Evolutionary conservation across 2,329 filamentous ascomycete genomes (phyloP).

Genomic region (Dactylellina sp.): DNA sequence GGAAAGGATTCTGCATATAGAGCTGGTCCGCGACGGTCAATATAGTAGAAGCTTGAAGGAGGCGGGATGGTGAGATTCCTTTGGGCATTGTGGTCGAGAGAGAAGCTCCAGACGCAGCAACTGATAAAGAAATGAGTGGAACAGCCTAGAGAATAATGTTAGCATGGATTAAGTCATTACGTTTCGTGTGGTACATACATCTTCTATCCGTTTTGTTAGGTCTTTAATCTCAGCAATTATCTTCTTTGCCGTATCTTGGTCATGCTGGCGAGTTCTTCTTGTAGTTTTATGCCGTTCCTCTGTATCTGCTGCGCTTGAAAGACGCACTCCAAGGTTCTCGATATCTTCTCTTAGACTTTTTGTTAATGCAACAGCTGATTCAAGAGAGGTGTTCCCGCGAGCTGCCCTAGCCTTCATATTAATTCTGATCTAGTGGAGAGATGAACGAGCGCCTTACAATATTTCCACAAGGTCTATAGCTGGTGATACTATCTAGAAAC

Average conservation of each 20-base stretch:
- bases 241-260: slow-evolving; percentile 73
- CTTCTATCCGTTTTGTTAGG: slow-evolving; percentile 82
- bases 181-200: slow-evolving; percentile 65
- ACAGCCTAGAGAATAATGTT: slow-evolving; percentile 68
- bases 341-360: slow-evolving; percentile 87
- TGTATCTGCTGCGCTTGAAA: slow-evolving; percentile 75
- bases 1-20: slow-evolving; percentile 74
- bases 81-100: slow-evolving; percentile 82
- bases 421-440: slow-evolving; percentile 1
- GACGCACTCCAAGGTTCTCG: slow-evolving; percentile 78
- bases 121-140: slow-evolving; percentile 89
- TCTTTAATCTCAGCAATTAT: slow-evolving; percentile 81
- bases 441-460: slow-evolving; percentile 69
- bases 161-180: neutral
- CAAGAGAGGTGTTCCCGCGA: slow-evolving; percentile 81
- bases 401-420: slow-evolving; percentile 68
- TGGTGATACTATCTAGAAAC: slow-evolving; percentile 79
- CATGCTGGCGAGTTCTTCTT: slow-evolving; percentile 69
- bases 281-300: slow-evolving; percentile 69
- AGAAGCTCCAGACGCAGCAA: slow-evolving; percentile 90
- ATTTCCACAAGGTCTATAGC: slow-evolving; percentile 93
- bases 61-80: slow-evolving; percentile 86
- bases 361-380: slow-evolving; percentile 84
- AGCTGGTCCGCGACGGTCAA: slow-evolving; percentile 87
- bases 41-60: slow-evolving; percentile 92